These are phyloP conservation scores for Aspergillus amoenus DNA, from an alignment of 2,329 filamentous ascomycete genomes.

Conservation along the genomic window DNA sequence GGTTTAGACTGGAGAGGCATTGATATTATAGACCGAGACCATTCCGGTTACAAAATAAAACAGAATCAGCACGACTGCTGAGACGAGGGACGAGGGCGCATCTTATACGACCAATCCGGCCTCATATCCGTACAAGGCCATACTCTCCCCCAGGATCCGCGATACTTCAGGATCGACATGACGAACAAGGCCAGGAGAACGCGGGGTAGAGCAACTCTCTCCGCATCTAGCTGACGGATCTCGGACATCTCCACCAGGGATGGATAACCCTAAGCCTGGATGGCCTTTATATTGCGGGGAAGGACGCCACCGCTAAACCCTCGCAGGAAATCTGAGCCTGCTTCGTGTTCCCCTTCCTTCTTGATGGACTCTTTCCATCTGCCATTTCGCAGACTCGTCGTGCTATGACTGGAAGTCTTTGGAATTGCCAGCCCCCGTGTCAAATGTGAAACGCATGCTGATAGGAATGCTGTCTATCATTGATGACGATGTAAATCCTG, in stretches of 20 bases:
- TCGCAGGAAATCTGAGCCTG: background rate
- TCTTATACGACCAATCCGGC: background rate
- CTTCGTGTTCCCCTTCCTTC: background rate
- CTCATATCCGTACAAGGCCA: background rate
- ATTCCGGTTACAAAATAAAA: background rate
- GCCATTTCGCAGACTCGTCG: no score
- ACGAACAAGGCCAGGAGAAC: background rate
- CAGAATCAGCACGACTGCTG: background rate
- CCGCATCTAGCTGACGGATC: background rate
- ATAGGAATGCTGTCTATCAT: no score
- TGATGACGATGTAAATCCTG: no score
- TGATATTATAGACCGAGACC: background rate
- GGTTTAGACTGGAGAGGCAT: background rate
- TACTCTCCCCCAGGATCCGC: background rate
- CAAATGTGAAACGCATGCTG: no score
- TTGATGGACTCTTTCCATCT: background rate
- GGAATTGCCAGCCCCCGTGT: no score
- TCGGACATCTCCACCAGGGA: background rate
- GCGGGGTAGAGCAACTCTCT: background rate
- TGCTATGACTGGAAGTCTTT: background rate
- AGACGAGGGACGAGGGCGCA: background rate
- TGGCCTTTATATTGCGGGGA: background rate
- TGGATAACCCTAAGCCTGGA: background rate
- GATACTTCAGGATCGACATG: background rate
- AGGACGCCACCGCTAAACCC: background rate